Percentiles rank a stretch among this genome's conserved stretches.
phyloP scores from a whole-genome alignment of 768 basidiomycete species.

The Gelatoporia subvermispora region DNA sequence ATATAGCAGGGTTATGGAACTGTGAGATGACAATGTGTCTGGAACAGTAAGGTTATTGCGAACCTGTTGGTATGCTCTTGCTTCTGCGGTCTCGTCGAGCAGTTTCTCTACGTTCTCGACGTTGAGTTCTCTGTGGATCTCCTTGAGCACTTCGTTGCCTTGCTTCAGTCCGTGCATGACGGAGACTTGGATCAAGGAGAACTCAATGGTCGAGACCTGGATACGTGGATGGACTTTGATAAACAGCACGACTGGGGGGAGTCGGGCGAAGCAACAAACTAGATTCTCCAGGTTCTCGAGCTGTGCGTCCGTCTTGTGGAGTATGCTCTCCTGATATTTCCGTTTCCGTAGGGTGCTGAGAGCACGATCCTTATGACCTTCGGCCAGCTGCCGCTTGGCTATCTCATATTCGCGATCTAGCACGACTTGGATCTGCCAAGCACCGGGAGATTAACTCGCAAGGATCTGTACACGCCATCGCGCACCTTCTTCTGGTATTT shows the following conservation, averaged over 20 bases:
- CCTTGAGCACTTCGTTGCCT: constrained; percentile 88
- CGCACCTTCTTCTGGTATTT: constrained; percentile 92
- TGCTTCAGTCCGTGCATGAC: constrained; percentile 90
- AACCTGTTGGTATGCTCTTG: constrained; percentile 86
- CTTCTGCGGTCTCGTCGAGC: constrained; percentile 90
- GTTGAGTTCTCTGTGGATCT: constrained; percentile 93
- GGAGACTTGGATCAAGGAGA: constrained; percentile 89
- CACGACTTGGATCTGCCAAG: constrained; percentile 71
- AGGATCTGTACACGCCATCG: neutral
- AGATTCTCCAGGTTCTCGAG: constrained; percentile 85
- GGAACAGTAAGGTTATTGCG: constrained; percentile 15
- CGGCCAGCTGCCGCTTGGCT: constrained; percentile 74
- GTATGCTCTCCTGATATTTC: constrained; percentile 89
- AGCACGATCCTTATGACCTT: constrained; percentile 84
- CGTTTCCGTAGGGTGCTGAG: constrained; percentile 81
- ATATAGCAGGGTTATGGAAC: neutral
- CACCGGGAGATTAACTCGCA: neutral
- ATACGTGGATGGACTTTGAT: neutral
- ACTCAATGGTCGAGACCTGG: constrained; percentile 95
- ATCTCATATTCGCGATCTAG: constrained; percentile 87
- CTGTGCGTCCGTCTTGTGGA: constrained; percentile 86
- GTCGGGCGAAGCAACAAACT: constrained; percentile 32
- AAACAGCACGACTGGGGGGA: constrained; percentile 21
- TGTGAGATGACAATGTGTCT: neutral
- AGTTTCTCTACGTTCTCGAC: constrained; percentile 90